Evolutionary conservation across 768 basidiomycete genomes (phyloP).

Genomic region (Lentinula aciculospora): DNA sequence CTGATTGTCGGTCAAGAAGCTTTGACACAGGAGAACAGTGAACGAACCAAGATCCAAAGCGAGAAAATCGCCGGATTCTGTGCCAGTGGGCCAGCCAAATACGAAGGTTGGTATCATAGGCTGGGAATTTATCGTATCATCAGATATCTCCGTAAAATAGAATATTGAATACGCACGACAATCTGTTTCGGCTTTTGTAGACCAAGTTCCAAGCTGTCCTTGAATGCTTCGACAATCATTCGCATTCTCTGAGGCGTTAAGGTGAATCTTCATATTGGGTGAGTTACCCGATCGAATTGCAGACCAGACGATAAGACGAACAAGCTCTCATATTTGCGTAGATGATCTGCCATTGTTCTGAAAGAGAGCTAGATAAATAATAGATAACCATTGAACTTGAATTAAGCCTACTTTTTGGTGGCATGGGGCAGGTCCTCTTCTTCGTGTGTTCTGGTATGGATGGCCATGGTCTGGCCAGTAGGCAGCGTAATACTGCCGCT

Average conservation of each 20-base stretch:
- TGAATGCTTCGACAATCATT: slow-evolving; percentile 95
- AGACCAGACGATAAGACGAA: slow-evolving; percentile 35
- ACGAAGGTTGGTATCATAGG: slow-evolving; percentile 98
- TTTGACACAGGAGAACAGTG: not conserved
- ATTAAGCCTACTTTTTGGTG: slow-evolving; percentile 68
- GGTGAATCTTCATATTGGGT: slow-evolving; percentile 52
- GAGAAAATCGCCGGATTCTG: slow-evolving; percentile 86
- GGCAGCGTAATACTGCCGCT: slow-evolving; percentile 71
- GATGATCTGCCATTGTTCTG: slow-evolving; percentile 91
- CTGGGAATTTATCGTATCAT: slow-evolving; percentile 30
- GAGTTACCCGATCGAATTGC: slow-evolving; percentile 1
- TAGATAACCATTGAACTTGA: not conserved
- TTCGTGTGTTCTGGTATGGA: slow-evolving; percentile 85
- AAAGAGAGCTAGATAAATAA: slow-evolving; percentile 9
- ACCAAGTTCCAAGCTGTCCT: slow-evolving; percentile 85
- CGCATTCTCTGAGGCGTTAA: slow-evolving; percentile 89
- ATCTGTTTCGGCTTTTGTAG: slow-evolving; percentile 77
- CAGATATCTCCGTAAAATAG: not conserved
- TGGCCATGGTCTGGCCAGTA: slow-evolving; percentile 73
- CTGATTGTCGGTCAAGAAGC: not conserved
- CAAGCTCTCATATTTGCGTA: slow-evolving; percentile 85
- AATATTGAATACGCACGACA: slow-evolving; percentile 58
- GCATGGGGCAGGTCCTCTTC: slow-evolving; percentile 88
- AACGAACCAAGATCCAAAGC: slow-evolving; percentile 81
- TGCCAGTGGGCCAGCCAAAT: slow-evolving; percentile 89